phyloP scores from a whole-genome alignment of 2,329 filamentous ascomycete species.

The Clonostachys rhizophaga region DNA sequence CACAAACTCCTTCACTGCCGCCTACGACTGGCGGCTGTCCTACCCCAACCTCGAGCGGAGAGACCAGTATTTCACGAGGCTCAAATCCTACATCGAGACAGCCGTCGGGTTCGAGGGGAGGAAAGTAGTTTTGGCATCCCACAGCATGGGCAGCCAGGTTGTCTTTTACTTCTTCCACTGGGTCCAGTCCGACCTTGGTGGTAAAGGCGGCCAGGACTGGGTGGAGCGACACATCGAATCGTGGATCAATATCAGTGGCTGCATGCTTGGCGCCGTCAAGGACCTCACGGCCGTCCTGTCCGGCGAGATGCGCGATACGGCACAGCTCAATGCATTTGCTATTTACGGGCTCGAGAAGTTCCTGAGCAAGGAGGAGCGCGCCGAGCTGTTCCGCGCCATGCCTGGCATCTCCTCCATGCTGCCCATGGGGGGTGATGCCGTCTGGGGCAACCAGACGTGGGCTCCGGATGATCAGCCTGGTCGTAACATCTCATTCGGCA shows the following conservation, averaged over 20 bases:
- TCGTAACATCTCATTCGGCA: conserved; percentile 71
- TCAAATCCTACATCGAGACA: conserved; percentile 88
- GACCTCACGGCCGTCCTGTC: conserved; percentile 86
- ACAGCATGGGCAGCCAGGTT: conserved; percentile 98
- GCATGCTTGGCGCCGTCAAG: conserved; percentile 94
- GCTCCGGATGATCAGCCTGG: conserved; percentile 81
- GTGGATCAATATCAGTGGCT: conserved; percentile 98
- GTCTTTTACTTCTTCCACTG: conserved; percentile 77
- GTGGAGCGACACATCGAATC: conserved; percentile 86
- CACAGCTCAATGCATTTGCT: conserved; percentile 91
- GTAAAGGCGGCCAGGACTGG: conserved; percentile 80
- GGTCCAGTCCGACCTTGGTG: conserved; percentile 75
- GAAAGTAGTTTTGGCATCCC: conserved; percentile 83
- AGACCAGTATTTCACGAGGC: conserved; percentile 88
- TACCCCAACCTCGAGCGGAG: conserved; percentile 85
- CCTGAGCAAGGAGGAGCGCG: conserved; percentile 81
- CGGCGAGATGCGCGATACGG: conserved; percentile 97
- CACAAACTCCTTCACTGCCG: conserved; percentile 63
- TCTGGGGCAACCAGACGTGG: conserved; percentile 89
- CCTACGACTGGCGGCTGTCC: conserved; percentile 88
- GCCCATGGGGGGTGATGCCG: conserved; percentile 83
- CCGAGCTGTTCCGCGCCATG: conserved; percentile 94
- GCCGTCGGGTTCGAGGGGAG: conserved; percentile 67
- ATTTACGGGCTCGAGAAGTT: conserved; percentile 98
- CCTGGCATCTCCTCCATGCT: conserved; percentile 96